phyloP scores from a whole-genome alignment of 345 rosid species.

The Erucastrum elatum region DNA sequence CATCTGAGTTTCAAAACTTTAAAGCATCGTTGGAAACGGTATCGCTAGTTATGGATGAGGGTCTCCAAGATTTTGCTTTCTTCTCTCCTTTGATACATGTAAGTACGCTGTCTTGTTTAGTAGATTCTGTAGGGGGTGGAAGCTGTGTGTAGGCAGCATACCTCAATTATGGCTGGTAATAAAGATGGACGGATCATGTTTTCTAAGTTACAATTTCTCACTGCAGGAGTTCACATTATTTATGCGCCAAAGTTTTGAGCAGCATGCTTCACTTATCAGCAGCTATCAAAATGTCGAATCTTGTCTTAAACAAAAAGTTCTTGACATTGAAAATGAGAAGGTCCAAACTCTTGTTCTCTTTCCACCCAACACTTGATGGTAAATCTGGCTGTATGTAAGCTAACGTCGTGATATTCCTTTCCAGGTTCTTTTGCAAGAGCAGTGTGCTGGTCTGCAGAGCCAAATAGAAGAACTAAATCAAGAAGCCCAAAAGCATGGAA shows the following conservation, averaged over 20 bases:
- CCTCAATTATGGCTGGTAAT: not conserved
- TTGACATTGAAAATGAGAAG: constrained; percentile 66
- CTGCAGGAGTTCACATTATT: constrained; percentile 66
- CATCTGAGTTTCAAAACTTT: constrained; percentile 50
- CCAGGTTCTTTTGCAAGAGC: constrained; percentile 56
- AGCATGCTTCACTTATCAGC: constrained; percentile 49
- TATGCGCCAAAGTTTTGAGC: constrained; percentile 46
- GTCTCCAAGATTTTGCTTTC: constrained; percentile 55
- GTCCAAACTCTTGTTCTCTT: constrained; percentile 36
- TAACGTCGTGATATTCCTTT: constrained; percentile 19
- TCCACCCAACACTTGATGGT: constrained; percentile 7
- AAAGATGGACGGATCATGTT: not conserved
- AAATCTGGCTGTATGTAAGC: not conserved
- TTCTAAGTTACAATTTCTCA: constrained; percentile 12
- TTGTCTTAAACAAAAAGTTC: constrained; percentile 48
- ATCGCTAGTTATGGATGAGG: constrained; percentile 56
- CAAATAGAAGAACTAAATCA: constrained; percentile 51
- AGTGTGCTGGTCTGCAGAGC: constrained; percentile 51
- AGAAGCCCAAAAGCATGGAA: constrained; percentile 51
- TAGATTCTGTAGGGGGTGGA: not conserved
- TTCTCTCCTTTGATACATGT: constrained; percentile 51
- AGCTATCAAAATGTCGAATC: constrained; percentile 45
- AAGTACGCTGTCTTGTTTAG: constrained; percentile 41
- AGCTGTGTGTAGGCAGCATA: constrained; percentile 12
- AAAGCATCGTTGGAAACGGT: constrained; percentile 49